A percentile compares a stretch with the other conserved stretches of the same genome.
Evolutionary conservation across 306 rosid genomes (phyloP).

Genomic region (Casuarina equisetifolia): DNA sequence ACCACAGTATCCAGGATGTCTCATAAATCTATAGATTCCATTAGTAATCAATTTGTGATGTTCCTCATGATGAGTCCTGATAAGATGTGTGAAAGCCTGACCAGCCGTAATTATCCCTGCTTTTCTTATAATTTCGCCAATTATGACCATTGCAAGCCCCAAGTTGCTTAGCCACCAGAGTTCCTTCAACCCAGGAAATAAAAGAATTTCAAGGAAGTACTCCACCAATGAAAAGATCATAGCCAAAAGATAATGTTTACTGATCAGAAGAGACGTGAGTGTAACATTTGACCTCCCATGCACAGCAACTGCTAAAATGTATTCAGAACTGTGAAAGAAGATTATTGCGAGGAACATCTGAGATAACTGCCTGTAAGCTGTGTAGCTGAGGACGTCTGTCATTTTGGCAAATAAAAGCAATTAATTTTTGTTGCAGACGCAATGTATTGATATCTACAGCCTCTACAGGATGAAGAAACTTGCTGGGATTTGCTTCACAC

Average conservation of each 20-base stretch:
- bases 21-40: conserved; percentile 66
- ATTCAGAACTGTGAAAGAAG: conserved; percentile 84
- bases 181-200: conserved; percentile 72
- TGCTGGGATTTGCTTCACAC: conserved; percentile 13
- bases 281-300: conserved; percentile 70
- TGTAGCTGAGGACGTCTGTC: conserved; percentile 56
- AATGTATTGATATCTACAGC: background rate
- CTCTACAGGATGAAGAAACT: background rate
- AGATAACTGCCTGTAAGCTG: conserved; percentile 65
- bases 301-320: conserved; percentile 53
- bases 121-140: conserved; percentile 76
- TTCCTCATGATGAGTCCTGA: conserved; percentile 51
- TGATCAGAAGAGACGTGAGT: conserved; percentile 71
- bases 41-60: conserved; percentile 62
- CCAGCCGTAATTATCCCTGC: conserved; percentile 76
- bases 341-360: conserved; percentile 56
- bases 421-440: conserved; percentile 3
- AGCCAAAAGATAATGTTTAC: conserved; percentile 62
- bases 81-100: conserved; percentile 74
- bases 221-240: conserved; percentile 72
- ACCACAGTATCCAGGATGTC: conserved; percentile 89
- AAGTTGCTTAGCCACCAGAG: conserved; percentile 59
- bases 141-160: conserved; percentile 62
- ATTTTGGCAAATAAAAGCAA: conserved; percentile 35
- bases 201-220: conserved; percentile 51